Conservation (phyloP, 345 rosid genomes). For the Pistacia vera region DNA sequence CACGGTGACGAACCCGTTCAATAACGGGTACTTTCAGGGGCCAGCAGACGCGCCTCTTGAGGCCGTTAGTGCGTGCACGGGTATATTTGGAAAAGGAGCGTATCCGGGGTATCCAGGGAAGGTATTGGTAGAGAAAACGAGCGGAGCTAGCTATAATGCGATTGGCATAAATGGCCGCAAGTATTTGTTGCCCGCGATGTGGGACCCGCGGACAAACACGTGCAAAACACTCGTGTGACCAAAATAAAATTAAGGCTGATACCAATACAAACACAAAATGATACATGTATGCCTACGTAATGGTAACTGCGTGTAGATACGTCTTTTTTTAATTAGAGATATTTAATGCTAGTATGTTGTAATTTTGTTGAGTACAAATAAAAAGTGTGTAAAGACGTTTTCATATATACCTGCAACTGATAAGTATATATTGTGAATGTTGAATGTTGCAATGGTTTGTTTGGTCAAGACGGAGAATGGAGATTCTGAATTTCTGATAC, state of each 20-base stretch:
- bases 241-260: too few species aligned
- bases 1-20: slow-evolving; percentile 82
- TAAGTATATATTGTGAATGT: too few species aligned
- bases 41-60: slow-evolving; percentile 67
- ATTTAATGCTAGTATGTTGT: too few species aligned
- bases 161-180: slow-evolving; percentile 61
- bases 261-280: background rate
- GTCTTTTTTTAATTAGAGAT: too few species aligned
- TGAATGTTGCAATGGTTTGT: too few species aligned
- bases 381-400: too few species aligned
- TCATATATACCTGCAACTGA: too few species aligned
- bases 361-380: too few species aligned
- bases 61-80: slow-evolving; percentile 83
- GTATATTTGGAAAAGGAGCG: slow-evolving; percentile 71
- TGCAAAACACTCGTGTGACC: slow-evolving; percentile 61
- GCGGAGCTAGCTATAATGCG: slow-evolving; percentile 71
- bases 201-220: slow-evolving; percentile 71
- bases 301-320: too few species aligned
- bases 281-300: background rate
- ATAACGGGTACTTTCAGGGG: slow-evolving; percentile 74
- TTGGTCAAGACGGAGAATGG: too few species aligned
- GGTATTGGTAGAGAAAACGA: slow-evolving; percentile 53
- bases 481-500: too few species aligned
- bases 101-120: slow-evolving; percentile 80
- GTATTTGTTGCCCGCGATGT: slow-evolving; percentile 86